phyloP scores from a whole-genome alignment of 495 filamentous ascomycete species.

The Ascodesmis nigricans region DNA sequence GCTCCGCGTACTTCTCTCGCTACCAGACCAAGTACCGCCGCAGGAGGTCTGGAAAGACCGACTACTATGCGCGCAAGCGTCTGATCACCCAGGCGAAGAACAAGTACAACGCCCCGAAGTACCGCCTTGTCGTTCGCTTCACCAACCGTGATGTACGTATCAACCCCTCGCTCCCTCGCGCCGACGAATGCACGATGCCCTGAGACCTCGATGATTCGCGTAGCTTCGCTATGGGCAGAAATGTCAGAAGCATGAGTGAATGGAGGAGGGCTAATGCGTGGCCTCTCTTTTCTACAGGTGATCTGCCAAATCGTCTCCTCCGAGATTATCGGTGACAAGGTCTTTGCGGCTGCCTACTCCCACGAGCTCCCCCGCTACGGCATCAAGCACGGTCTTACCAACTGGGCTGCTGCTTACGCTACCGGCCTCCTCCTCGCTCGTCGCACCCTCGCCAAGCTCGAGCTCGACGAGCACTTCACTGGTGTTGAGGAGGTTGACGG shows the following conservation, averaged over 20 bases:
- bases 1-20: slow-evolving; percentile 85
- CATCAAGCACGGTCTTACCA: slow-evolving; percentile 94
- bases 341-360: slow-evolving; percentile 77
- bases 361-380: slow-evolving; percentile 96
- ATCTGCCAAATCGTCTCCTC: slow-evolving; percentile 92
- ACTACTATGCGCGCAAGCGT: slow-evolving; percentile 99
- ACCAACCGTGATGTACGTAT: slow-evolving; percentile 66
- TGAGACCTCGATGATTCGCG: slow-evolving; percentile 8
- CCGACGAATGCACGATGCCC: slow-evolving; percentile 4
- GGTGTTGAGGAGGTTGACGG: slow-evolving; percentile 91
- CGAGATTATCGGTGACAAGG: slow-evolving; percentile 93
- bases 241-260: slow-evolving; percentile 6
- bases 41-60: slow-evolving; percentile 90
- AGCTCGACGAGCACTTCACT: slow-evolving; percentile 67
- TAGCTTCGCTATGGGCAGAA: slow-evolving; percentile 5
- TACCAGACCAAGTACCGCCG: slow-evolving; percentile 99
- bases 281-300: slow-evolving; percentile 29
- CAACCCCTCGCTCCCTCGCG: neutral
- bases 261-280: slow-evolving; percentile 6
- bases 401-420: slow-evolving; percentile 96
- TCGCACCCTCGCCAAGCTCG: slow-evolving; percentile 89
- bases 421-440: slow-evolving; percentile 92
- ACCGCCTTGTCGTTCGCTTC: slow-evolving; percentile 98
- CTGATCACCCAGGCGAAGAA: slow-evolving; percentile 99
- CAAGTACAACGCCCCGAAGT: slow-evolving; percentile 99